Conservation (phyloP, 352 stramenopile species). For the Phytopythium helicoides region DNA sequence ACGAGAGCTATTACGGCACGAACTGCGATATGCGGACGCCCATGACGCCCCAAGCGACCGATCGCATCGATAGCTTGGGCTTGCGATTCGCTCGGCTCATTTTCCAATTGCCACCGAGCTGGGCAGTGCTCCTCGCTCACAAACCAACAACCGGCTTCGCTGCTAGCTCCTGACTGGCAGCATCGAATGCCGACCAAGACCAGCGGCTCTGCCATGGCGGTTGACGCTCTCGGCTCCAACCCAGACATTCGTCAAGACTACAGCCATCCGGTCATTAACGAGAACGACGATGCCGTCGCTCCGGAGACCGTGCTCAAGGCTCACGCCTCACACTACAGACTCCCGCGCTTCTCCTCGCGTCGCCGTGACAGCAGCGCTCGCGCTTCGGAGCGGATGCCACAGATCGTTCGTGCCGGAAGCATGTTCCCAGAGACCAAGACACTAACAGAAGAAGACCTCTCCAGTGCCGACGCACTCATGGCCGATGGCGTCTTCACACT, state of each 20-base stretch:
- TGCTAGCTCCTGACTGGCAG: too few species aligned
- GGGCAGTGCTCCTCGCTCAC: background rate
- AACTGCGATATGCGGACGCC: background rate
- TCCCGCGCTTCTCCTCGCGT: slow-evolving; percentile 28
- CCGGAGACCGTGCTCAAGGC: slow-evolving; percentile 15
- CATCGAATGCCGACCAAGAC: slow-evolving; percentile 1
- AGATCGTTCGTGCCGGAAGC: slow-evolving; percentile 19
- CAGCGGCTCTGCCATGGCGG: too few species aligned
- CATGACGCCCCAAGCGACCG: background rate
- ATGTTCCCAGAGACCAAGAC: slow-evolving; percentile 21
- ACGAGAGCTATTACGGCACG: too few species aligned
- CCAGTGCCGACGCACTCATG: slow-evolving; percentile 46
- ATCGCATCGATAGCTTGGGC: background rate
- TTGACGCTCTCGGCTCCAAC: background rate
- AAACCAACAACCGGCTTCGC: background rate
- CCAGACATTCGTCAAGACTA: slow-evolving; percentile 1
- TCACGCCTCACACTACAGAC: slow-evolving; percentile 19
- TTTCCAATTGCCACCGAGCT: slow-evolving; percentile 1
- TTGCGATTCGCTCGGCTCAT: background rate
- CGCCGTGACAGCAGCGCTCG: slow-evolving; percentile 15
- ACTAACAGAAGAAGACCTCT: slow-evolving; percentile 27
- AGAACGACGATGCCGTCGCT: slow-evolving; percentile 7
- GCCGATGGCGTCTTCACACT: slow-evolving; percentile 44
- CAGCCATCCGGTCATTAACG: slow-evolving; percentile 4
- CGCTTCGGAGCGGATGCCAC: slow-evolving; percentile 10